phyloP scores from a whole-genome alignment of 2,329 filamentous ascomycete genomes.

The Aspergillus tanneri region DNA sequence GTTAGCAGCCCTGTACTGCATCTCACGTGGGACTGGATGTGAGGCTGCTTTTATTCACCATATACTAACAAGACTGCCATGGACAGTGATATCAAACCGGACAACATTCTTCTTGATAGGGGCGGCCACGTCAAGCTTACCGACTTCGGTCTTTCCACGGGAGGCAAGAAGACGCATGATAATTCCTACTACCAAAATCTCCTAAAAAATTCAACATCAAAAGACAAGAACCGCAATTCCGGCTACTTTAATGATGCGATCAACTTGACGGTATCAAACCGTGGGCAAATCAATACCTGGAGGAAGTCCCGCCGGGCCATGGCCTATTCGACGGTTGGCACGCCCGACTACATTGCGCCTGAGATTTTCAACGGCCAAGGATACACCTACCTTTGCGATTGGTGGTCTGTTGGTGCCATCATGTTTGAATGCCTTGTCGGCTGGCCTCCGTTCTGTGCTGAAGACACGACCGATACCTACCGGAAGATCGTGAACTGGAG shows the following conservation, averaged over 20 bases:
- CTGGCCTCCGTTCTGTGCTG: constrained; percentile 98
- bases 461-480: constrained; percentile 96
- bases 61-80: constrained; percentile 19
- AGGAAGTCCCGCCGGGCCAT: constrained; percentile 91
- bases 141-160: constrained; percentile 95
- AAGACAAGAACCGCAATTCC: constrained; percentile 79
- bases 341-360: constrained; percentile 96
- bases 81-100: constrained; percentile 91
- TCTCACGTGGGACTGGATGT: too few species aligned
- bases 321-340: constrained; percentile 97
- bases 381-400: constrained; percentile 96
- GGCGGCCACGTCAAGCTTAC: constrained; percentile 97
- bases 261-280: constrained; percentile 95
- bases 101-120: constrained; percentile 94
- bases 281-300: constrained; percentile 98
- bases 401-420: constrained; percentile 98
- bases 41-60: too few species aligned
- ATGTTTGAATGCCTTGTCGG: constrained; percentile 99
- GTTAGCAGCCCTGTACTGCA: background rate
- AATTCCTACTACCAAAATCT: constrained; percentile 98
- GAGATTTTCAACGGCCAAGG: constrained; percentile 97
- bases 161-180: constrained; percentile 96
- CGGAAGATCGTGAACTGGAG: constrained; percentile 99
- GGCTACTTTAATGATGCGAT: constrained; percentile 92
- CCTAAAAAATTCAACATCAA: constrained; percentile 72